Percentiles rank a stretch among this genome's conserved stretches.
Conservation (phyloP, 129 eudicot species). For the Pulicaria dysenterica region DNA sequence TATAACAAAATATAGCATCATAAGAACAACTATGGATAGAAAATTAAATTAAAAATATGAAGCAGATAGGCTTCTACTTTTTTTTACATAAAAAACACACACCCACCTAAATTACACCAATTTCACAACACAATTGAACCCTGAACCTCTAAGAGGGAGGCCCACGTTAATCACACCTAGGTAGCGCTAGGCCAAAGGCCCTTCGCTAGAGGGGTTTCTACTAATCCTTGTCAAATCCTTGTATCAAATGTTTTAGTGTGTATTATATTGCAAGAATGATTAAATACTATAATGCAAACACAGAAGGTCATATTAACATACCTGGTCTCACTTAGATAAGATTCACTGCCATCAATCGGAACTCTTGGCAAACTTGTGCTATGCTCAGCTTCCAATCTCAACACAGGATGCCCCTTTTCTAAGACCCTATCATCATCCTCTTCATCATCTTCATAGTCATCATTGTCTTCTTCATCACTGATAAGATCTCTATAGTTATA, state of each 20-base stretch:
- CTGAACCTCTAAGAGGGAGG: too few relatives aligned
- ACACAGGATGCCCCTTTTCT: conserved; percentile 33
- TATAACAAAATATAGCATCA: not conserved
- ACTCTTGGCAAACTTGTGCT: conserved; percentile 33
- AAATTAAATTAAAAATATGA: conserved; percentile 1
- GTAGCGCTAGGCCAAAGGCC: too few relatives aligned
- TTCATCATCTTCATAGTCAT: conserved; percentile 42
- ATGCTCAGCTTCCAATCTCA: too few relatives aligned
- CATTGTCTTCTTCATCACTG: conserved; percentile 57
- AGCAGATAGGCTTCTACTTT: conserved; percentile 15
- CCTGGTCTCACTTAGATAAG: conserved; percentile 93
- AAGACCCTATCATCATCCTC: conserved; percentile 41
- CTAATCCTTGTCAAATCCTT: not conserved
- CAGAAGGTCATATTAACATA: conserved; percentile 27
- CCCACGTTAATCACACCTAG: too few relatives aligned
- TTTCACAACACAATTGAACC: too few relatives aligned
- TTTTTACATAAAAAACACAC: too few relatives aligned
- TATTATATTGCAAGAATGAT: not conserved
- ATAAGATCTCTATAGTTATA: conserved; percentile 51
- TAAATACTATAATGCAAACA: not conserved
- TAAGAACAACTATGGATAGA: conserved; percentile 2
- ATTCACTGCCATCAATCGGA: conserved; percentile 48
- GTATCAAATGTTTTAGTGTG: not conserved
- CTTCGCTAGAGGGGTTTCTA: not conserved
- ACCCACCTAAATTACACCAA: too few relatives aligned